phyloP scores from a whole-genome alignment of 257 asterid species.

The Pogostemon cablin region DNA sequence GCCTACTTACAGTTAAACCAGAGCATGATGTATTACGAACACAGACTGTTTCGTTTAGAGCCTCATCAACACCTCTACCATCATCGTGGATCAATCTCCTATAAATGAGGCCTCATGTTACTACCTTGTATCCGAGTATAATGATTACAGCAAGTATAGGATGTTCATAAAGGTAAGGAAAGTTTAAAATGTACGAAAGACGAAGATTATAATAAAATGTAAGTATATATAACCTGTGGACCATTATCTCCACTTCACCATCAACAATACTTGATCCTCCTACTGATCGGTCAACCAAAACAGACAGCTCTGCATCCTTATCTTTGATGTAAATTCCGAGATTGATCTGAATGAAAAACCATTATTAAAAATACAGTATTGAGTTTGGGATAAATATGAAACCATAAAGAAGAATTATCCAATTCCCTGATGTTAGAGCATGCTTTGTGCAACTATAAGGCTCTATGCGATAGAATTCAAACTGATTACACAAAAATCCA shows the following conservation, averaged over 20 bases:
- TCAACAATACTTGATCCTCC: conserved; percentile 91
- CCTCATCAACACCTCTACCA: conserved; percentile 89
- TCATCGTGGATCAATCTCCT: conserved; percentile 93
- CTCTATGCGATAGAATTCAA: not conserved
- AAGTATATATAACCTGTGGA: conserved; percentile 62
- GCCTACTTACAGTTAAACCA: conserved; percentile 76
- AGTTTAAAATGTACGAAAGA: not conserved
- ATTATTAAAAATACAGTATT: not conserved
- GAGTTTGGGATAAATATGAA: not conserved
- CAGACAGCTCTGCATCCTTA: conserved; percentile 67
- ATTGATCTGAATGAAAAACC: conserved; percentile 65
- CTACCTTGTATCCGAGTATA: conserved; percentile 8
- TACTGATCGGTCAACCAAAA: conserved; percentile 93
- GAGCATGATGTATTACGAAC: conserved; percentile 50
- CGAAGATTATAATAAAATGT: not conserved
- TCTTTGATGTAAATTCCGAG: conserved; percentile 91
- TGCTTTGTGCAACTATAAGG: not conserved
- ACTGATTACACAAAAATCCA: not conserved
- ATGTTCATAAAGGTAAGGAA: not conserved
- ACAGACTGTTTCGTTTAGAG: conserved; percentile 86
- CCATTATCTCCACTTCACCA: conserved; percentile 93
- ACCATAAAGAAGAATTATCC: not conserved
- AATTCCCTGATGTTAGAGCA: not conserved
- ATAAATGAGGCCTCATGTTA: conserved; percentile 36
- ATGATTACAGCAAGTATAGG: conserved; percentile 1